Base-by-base conservation (phyloP, 1,139 yeast species). In the Debaryomyces udenii region DNA sequence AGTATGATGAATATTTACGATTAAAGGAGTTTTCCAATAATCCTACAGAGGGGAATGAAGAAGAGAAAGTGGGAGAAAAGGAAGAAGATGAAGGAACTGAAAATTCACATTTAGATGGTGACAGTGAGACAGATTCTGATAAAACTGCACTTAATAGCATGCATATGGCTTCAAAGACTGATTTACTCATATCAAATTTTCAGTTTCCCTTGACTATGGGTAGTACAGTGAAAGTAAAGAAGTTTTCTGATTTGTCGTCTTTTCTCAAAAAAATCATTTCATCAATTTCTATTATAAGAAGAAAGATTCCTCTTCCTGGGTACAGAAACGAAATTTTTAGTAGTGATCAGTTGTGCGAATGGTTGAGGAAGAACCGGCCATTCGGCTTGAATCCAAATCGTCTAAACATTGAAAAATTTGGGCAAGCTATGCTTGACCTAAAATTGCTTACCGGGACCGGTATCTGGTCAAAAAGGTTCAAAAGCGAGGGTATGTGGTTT, bases 401-500 rank as follows among this genome's bases (percentile, higher is more conserved):
- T 41, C 51, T 59, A 16, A 69, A 68, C 39, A 48, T 72, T 18
- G 79, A 74, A 46, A 62, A 62, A 39, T 63, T 72, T 47, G 78
- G 79, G 1, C 79, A 74, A 51, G 52, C 64, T 1, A 55, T 74
- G 13, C 35, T 72, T 24, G 76, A 73, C 44, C 51, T 57, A 41
- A 69, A 66, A 38, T 51, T 71, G 13, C 51, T 72, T 14, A 51
- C 57, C 1, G 65, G 68, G 1, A 62, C 71, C 1, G 66, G 69
- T 13, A 56, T 67, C 30, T 61, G 62, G 17, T 53, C 62, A 2
- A 62, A 54, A 42, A 70, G 64, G 48, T 74, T 74, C 50, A 67
- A 57, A 40, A 68, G 74, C 47, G 76, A 70, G 45, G 69, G 68
- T 2, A 62, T 70, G 68, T 72, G 77, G 77, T 70, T 70, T 43